phyloP scores from a whole-genome alignment of 2,329 filamentous ascomycete genomes.

The Fusarium sp. region DNA sequence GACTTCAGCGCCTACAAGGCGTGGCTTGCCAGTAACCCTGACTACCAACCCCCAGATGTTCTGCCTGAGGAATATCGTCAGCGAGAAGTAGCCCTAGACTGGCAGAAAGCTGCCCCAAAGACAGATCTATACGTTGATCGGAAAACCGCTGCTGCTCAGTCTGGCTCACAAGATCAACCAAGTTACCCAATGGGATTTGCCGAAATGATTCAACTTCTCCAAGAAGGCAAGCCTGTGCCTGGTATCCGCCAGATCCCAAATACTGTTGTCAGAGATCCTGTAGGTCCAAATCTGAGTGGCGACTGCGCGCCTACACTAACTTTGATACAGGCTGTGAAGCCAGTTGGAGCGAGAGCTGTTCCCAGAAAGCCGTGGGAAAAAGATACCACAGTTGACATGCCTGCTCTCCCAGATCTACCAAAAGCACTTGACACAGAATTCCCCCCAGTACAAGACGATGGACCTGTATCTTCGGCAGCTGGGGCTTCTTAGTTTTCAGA shows the following conservation, averaged over 20 bases:
- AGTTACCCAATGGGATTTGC: constrained; percentile 85
- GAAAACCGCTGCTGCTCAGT: constrained; percentile 35
- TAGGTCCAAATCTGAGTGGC: constrained; percentile 48
- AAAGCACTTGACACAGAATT: constrained; percentile 47
- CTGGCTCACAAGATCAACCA: constrained; percentile 56
- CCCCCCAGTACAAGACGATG: constrained; percentile 42
- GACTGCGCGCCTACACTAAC: constrained; percentile 2
- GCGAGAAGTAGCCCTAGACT: constrained; percentile 45
- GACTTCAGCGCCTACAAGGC: constrained; percentile 73
- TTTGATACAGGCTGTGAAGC: constrained; percentile 53
- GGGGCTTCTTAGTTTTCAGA: not conserved
- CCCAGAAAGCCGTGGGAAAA: constrained; percentile 82
- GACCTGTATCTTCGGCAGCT: not conserved
- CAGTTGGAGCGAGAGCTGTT: constrained; percentile 56
- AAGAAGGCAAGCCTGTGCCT: constrained; percentile 81
- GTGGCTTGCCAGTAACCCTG: constrained; percentile 59
- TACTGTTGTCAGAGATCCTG: constrained; percentile 76
- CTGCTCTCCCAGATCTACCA: constrained; percentile 29
- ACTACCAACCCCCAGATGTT: constrained; percentile 47
- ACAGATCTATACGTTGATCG: constrained; percentile 56
- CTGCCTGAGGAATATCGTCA: constrained; percentile 47
- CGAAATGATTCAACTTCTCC: constrained; percentile 85
- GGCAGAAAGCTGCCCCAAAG: constrained; percentile 61
- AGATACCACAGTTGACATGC: constrained; percentile 43
- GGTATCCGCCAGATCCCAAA: constrained; percentile 88